Percentiles rank a stretch among this genome's conserved stretches.
Conservation (phyloP, 2,329 filamentous ascomycete genomes). For the Neoascochyta sp. region DNA sequence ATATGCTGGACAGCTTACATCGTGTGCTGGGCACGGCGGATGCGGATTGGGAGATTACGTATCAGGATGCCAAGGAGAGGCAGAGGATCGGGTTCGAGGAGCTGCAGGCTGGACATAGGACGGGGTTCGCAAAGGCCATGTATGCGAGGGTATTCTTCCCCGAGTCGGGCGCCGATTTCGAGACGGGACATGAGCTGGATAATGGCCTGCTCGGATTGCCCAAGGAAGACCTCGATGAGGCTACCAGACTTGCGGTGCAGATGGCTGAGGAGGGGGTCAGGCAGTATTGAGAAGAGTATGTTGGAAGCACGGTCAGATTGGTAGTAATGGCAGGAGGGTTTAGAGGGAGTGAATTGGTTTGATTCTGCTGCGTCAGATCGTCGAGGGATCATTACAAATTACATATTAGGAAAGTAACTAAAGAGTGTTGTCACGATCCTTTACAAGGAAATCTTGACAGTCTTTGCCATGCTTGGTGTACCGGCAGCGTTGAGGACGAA, state of each 20-base stretch:
- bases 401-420: constrained; percentile 1
- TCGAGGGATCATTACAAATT: too few relatives aligned
- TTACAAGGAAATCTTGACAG: constrained; percentile 16
- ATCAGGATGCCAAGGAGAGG: constrained; percentile 48
- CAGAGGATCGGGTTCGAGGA: constrained; percentile 48
- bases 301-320: not conserved
- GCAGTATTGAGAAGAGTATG: too few relatives aligned
- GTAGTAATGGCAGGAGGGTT: too few relatives aligned
- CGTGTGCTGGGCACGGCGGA: constrained; percentile 56
- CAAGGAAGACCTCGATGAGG: constrained; percentile 57
- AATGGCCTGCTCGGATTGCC: constrained; percentile 57
- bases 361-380: too few relatives aligned
- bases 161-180: constrained; percentile 13
- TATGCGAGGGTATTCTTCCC: constrained; percentile 39
- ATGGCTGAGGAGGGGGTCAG: constrained; percentile 41
- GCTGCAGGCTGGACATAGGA: constrained; percentile 43
- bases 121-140: constrained; percentile 46
- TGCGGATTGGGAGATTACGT: constrained; percentile 57
- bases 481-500: constrained; percentile 18
- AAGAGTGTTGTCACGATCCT: too few relatives aligned
- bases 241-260: constrained; percentile 51
- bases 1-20: constrained; percentile 62
- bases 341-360: too few relatives aligned
- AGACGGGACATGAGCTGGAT: constrained; percentile 19
- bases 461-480: constrained; percentile 20